Conservation (phyloP, 1,284 basidiomycete species). For the Pholiota adiposa region DNA sequence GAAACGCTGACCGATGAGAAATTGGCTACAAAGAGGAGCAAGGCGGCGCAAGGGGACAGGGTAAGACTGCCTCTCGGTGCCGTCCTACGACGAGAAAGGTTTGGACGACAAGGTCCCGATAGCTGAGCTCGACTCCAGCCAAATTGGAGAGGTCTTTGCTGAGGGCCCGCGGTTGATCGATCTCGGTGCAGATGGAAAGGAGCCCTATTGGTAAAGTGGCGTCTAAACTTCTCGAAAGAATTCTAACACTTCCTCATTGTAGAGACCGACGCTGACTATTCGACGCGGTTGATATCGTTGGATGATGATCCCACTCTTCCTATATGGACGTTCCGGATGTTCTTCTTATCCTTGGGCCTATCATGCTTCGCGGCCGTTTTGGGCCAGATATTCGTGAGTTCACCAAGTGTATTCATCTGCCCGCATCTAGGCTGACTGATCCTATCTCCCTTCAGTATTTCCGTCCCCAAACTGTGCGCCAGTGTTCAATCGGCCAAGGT, state of each 20-base stretch:
- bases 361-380: conserved; percentile 61
- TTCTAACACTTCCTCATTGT: too few species aligned
- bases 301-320: conserved; percentile 64
- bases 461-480: conserved; percentile 57
- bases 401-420: too few species aligned
- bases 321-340: conserved; percentile 47
- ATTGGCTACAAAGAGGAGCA: background rate
- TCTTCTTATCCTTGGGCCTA: conserved; percentile 52
- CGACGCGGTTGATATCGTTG: conserved; percentile 53
- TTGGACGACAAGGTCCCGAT: background rate
- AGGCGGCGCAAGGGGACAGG: background rate
- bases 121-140: background rate
- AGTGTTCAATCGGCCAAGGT: background rate
- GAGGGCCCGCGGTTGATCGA: conserved; percentile 37
- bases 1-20: background rate
- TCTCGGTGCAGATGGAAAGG: conserved; percentile 36
- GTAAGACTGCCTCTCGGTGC: background rate
- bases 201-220: conserved; percentile 30
- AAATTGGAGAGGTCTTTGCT: conserved; percentile 33
- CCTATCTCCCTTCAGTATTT: conserved; percentile 38
- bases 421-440: background rate
- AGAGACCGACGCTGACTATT: conserved; percentile 50
- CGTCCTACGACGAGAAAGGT: conserved; percentile 4
- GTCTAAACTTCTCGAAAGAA: background rate
- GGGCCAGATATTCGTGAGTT: conserved; percentile 59